phyloP scores from a whole-genome alignment of 441 rosid species.

The Manihot esculenta region DNA sequence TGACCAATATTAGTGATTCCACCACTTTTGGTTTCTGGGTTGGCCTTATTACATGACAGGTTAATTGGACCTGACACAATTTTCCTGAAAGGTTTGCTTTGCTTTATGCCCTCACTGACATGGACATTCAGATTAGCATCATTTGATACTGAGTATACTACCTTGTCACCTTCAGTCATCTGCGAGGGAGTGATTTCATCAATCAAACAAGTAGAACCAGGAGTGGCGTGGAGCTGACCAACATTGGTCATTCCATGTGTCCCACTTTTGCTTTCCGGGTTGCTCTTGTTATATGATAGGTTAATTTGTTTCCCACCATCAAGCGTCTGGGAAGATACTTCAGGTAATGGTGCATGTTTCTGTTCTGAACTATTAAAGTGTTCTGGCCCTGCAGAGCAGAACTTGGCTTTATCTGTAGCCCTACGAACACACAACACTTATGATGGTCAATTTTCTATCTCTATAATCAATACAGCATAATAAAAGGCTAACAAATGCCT shows the following conservation, averaged over 20 bases:
- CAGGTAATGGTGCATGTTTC: constrained; percentile 30
- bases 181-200: constrained; percentile 37
- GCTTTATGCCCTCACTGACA: constrained; percentile 28
- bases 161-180: constrained; percentile 30
- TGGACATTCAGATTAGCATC: constrained; percentile 23
- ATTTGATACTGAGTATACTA: constrained; percentile 22
- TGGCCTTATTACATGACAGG: constrained; percentile 41
- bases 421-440: constrained; percentile 30
- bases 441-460: background rate
- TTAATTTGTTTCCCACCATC: constrained; percentile 46
- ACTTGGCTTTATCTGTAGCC: constrained; percentile 36
- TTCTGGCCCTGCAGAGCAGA: constrained; percentile 25
- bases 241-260: constrained; percentile 39
- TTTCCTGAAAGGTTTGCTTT: constrained; percentile 31
- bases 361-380: constrained; percentile 24
- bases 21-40: constrained; percentile 37
- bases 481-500: background rate
- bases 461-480: background rate
- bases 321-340: constrained; percentile 27
- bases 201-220: constrained; percentile 47
- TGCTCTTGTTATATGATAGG: constrained; percentile 42
- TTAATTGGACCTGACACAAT: constrained; percentile 23
- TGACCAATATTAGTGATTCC: constrained; percentile 47
- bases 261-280: constrained; percentile 37
- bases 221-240: constrained; percentile 48